phyloP scores from a whole-genome alignment of 2,329 filamentous ascomycete species.

The Ramularia collo-cygni region DNA sequence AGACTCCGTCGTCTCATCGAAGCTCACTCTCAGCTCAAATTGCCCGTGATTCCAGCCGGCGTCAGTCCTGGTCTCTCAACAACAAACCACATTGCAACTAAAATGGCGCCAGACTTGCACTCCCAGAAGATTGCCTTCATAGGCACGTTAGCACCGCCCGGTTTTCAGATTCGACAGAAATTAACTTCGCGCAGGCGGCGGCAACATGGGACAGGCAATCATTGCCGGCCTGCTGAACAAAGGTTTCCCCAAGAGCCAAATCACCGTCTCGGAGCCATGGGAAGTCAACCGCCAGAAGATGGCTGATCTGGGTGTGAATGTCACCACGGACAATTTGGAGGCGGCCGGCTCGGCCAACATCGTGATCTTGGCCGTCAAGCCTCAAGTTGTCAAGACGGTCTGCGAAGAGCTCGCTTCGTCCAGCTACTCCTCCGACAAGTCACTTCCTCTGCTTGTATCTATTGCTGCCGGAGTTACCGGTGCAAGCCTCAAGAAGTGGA shows the following conservation, averaged over 20 bases:
- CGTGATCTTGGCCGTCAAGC: slow-evolving; percentile 24
- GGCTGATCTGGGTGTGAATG: slow-evolving; percentile 21
- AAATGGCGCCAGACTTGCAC: slow-evolving; percentile 14
- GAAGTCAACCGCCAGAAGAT: slow-evolving; percentile 25
- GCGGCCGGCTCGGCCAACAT: slow-evolving; percentile 21
- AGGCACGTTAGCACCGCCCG: slow-evolving; percentile 7
- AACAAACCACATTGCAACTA: not conserved
- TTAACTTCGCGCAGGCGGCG: slow-evolving; percentile 15
- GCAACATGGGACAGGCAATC: slow-evolving; percentile 26
- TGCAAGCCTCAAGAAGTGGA: slow-evolving; percentile 19
- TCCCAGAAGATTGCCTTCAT: slow-evolving; percentile 23
- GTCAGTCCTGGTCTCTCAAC: too few species aligned
- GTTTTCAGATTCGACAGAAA: too few species aligned
- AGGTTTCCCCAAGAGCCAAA: slow-evolving; percentile 17
- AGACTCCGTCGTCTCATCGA: too few species aligned
- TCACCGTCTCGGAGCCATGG: slow-evolving; percentile 26
- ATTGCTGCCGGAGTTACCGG: slow-evolving; percentile 23
- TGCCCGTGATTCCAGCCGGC: too few species aligned
- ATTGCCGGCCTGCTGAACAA: slow-evolving; percentile 22
- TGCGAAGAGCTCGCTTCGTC: slow-evolving; percentile 21
- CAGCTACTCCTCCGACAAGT: slow-evolving; percentile 8
- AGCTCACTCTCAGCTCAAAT: too few species aligned
- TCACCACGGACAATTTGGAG: slow-evolving; percentile 20
- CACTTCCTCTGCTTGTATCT: slow-evolving; percentile 19
- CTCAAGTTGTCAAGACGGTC: slow-evolving; percentile 23